Percentiles rank a stretch among this genome's conserved stretches.
These are phyloP conservation scores for Casuarina glauca DNA, from an alignment of 306 rosid genomes.

Conservation along the genomic window DNA sequence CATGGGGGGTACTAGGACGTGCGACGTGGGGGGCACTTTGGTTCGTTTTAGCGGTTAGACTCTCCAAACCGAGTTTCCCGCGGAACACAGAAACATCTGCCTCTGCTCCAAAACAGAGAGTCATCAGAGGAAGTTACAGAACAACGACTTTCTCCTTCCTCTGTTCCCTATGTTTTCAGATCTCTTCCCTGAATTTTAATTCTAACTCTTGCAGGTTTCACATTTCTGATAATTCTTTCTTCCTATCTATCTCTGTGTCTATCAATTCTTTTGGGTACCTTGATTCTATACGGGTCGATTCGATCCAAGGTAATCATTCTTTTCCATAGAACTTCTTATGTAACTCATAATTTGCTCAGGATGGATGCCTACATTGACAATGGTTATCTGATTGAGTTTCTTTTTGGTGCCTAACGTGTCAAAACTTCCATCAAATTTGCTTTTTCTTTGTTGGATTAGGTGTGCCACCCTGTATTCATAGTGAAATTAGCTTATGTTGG, in stretches of 20 bases:
- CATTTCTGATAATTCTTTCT: not conserved
- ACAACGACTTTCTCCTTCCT: not conserved
- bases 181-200: conserved; percentile 5
- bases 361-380: not conserved
- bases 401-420: not conserved
- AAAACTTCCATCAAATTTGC: not conserved
- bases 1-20: conserved; percentile 4
- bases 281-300: not conserved
- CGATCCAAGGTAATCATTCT: not conserved
- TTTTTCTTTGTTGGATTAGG: not conserved
- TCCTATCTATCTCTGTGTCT: not conserved
- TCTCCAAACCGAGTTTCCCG: conserved; percentile 18
- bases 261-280: not conserved
- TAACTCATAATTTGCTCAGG: not conserved
- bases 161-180: conserved; percentile 20
- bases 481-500: not conserved
- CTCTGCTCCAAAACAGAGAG: not conserved
- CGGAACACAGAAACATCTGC: conserved; percentile 1
- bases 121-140: conserved; percentile 22
- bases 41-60: conserved; percentile 19
- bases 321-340: not conserved
- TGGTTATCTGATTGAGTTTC: not conserved
- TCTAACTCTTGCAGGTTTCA: conserved; percentile 1
- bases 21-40: conserved; percentile 34
- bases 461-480: not conserved